Percentiles rank a stretch among this genome's conserved stretches.
Evolutionary conservation across 306 rosid species (phyloP).

Genomic region (Vicia villosa): DNA sequence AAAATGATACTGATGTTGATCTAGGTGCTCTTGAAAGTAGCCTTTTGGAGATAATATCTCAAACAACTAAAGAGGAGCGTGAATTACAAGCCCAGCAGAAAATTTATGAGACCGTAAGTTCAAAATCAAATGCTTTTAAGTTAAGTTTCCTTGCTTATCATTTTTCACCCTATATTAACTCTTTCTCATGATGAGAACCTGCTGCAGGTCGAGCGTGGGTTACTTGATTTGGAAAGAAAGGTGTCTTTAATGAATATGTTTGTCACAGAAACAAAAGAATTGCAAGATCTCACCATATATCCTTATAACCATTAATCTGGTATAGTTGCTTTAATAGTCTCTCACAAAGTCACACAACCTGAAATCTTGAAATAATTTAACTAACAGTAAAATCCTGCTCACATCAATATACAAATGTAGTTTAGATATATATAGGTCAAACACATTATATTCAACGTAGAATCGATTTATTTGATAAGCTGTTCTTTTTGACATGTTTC

Average conservation of each 20-base stretch:
- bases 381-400: neutral
- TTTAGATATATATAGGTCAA: constrained; percentile 3
- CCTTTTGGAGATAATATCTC: constrained; percentile 48
- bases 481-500: constrained; percentile 2
- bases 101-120: constrained; percentile 53
- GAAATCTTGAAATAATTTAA: constrained; percentile 1
- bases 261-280: constrained; percentile 44
- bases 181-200: constrained; percentile 30
- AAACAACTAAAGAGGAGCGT: constrained; percentile 54
- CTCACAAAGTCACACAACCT: constrained; percentile 3
- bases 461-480: neutral
- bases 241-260: constrained; percentile 56
- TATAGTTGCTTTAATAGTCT: constrained; percentile 19
- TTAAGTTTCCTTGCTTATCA: constrained; percentile 13
- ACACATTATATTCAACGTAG: neutral
- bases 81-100: constrained; percentile 54
- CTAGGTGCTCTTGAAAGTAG: constrained; percentile 49
- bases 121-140: constrained; percentile 15
- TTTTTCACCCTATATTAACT: constrained; percentile 14
- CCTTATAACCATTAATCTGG: constrained; percentile 47
- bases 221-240: constrained; percentile 55
- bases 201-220: constrained; percentile 68
- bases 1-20: constrained; percentile 45
- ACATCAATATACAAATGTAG: neutral
- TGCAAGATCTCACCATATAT: constrained; percentile 64